Percentiles rank a stretch among this genome's conserved stretches.
These are phyloP conservation scores for Mycosarcoma mackinlayi DNA, from an alignment of 1,284 basidiomycete genomes.

Conservation along the genomic window DNA sequence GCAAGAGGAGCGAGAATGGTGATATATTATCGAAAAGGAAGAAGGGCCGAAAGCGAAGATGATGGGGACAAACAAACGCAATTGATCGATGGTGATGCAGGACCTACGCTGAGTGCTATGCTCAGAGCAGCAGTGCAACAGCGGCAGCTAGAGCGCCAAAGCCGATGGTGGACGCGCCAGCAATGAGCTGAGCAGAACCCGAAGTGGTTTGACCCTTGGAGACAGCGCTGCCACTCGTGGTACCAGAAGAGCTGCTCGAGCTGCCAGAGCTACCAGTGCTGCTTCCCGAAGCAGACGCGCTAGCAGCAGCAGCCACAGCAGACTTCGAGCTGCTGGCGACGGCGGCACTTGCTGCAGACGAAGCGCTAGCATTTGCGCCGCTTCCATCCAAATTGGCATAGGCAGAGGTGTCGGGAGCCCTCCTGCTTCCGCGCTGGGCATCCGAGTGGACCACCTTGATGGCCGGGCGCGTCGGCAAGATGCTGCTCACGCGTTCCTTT, in stretches of 20 bases:
- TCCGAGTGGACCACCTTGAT: slow-evolving; percentile 51
- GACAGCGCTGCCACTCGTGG: too few species aligned
- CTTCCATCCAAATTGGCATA: slow-evolving; percentile 40
- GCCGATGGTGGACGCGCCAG: slow-evolving; percentile 28
- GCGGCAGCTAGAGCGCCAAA: slow-evolving; percentile 37
- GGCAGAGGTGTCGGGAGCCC: slow-evolving; percentile 43
- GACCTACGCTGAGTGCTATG: not conserved
- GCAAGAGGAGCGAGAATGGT: slow-evolving; percentile 1
- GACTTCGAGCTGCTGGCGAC: not conserved
- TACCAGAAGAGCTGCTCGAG: not conserved
- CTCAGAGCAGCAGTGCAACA: slow-evolving; percentile 33
- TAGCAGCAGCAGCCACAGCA: not conserved
- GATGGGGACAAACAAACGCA: not conserved
- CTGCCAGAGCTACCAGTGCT: not conserved
- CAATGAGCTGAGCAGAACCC: slow-evolving; percentile 22
- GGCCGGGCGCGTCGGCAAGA: slow-evolving; percentile 39
- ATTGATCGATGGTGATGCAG: slow-evolving; percentile 1
- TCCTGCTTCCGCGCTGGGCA: slow-evolving; percentile 28
- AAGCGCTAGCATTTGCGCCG: slow-evolving; percentile 19
- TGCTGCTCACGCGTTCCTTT: slow-evolving; percentile 38
- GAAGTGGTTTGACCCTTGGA: slow-evolving; percentile 30
- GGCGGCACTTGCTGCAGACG: slow-evolving; percentile 15
- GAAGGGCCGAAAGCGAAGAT: not conserved
- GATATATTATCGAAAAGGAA: not conserved
- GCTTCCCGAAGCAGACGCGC: not conserved